Conservation (phyloP, 2,329 filamentous ascomycete species). For the Aspergillus puulaauensis region DNA sequence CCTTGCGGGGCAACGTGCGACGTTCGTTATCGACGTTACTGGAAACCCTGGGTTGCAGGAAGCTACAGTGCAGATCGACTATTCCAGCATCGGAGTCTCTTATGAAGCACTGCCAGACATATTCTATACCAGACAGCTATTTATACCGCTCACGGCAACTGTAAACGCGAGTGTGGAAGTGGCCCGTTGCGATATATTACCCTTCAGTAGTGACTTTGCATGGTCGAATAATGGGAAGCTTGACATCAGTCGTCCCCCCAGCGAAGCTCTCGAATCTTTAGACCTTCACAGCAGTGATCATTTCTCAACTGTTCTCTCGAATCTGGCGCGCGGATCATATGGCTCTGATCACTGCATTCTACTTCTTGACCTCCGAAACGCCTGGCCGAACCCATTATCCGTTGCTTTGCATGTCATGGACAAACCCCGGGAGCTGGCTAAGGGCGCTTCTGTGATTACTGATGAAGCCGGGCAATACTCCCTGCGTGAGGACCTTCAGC, state of each 20-base stretch:
- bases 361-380: conserved; percentile 81
- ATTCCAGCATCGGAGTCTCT: conserved; percentile 73
- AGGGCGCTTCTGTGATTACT: conserved; percentile 12
- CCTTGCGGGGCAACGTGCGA: conserved; percentile 63
- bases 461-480: conserved; percentile 24
- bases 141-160: conserved; percentile 78
- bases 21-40: conserved; percentile 79
- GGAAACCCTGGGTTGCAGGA: conserved; percentile 82
- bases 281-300: conserved; percentile 35
- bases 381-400: conserved; percentile 78
- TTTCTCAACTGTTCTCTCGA: conserved; percentile 47
- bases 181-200: conserved; percentile 73
- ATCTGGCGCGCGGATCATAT: conserved; percentile 42
- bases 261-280: conserved; percentile 10
- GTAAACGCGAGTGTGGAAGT: conserved; percentile 90
- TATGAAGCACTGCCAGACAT: conserved; percentile 66
- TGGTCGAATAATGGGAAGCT: conserved; percentile 51
- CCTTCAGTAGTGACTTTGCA: conserved; percentile 68
- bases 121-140: conserved; percentile 82
- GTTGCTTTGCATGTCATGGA: conserved; percentile 58
- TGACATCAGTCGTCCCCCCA: conserved; percentile 7
- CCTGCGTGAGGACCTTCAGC: conserved; percentile 51
- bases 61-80: conserved; percentile 80
- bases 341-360: conserved; percentile 71
- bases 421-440: conserved; percentile 14